Conservation (phyloP, 345 rosid species). For the Linum trigynum region DNA sequence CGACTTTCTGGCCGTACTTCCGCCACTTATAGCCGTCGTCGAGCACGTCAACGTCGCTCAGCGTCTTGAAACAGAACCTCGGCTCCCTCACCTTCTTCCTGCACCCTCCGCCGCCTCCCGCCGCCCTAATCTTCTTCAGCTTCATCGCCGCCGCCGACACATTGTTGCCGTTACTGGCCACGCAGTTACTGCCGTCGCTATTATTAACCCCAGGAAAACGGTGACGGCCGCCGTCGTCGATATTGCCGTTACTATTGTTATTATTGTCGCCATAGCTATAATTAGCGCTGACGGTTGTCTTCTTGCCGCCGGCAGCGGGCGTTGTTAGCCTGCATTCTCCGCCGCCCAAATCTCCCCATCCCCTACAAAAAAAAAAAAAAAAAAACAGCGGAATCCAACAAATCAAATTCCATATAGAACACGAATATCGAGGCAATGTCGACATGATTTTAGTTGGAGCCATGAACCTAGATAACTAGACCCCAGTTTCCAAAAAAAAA, state of each 20-base stretch:
- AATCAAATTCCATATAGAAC: no score
- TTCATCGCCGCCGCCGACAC: slow-evolving; percentile 53
- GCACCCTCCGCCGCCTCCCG: background rate
- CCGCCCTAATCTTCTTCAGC: slow-evolving; percentile 66
- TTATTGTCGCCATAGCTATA: background rate
- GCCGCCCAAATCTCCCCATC: background rate
- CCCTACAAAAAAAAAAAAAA: background rate
- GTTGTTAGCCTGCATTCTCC: background rate
- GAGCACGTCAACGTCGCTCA: slow-evolving; percentile 88
- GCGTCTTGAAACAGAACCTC: slow-evolving; percentile 94
- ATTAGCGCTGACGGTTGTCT: background rate
- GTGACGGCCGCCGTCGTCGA: background rate
- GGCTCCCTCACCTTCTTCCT: slow-evolving; percentile 96
- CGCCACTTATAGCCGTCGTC: slow-evolving; percentile 99
- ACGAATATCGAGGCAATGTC: no score
- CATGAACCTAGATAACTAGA: no score
- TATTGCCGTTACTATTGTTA: background rate
- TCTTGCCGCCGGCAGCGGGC: no score
- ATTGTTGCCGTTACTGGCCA: slow-evolving; percentile 5
- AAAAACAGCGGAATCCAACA: no score
- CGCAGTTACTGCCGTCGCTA: background rate
- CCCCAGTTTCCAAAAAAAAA: no score
- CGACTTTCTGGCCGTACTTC: slow-evolving; percentile 99
- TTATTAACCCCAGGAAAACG: background rate
- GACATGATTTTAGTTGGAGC: no score